Base-by-base conservation (phyloP, 2,329 filamentous ascomycete species). In the Neofusicoccum ribis region DNA sequence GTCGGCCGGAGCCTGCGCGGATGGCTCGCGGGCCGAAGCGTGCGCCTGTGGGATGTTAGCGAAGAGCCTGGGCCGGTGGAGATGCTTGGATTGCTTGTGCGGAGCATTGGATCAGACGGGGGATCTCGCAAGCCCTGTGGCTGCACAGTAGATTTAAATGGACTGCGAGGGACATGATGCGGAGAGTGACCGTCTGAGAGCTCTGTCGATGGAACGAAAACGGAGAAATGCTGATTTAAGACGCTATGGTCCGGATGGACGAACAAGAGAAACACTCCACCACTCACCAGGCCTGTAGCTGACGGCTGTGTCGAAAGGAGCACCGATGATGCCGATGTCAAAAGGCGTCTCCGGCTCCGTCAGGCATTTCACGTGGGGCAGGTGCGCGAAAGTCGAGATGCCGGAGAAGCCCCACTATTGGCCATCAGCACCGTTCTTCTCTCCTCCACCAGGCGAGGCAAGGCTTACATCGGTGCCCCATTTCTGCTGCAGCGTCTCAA, bases 21-120 rank as follows among this genome's bases (percentile, higher is more conserved):
- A 97, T 97, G 47, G 92, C 91, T 50, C 92, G 88, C 39, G 93
- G 93, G 0, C 93, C 93, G 74, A 97, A 97, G 8, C 93, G 87
- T 47, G 82, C 82, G 37, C 78, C 78, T 71, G 71, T 5, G 14
- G 6, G 23, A 44, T 59, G 37, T 59, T 15, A 60, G 56, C 23
- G 23, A 23, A 23, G n/a, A 4, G 7, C 5, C 17, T 23, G 17
- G n/a, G 37, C 12, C 1, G 47, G 12, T 61, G 43, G 31, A 23
- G 5, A 23, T 27, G 27, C 6, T 31, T 31, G 5, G 27, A 31
- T 31, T 31, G 27, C 27, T 7, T 31, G 5, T 31, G 27, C 6
- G 5, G 27, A 50, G n/a, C n/a, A 44, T n/a, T 44, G n/a, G 6
- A 31, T 7, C 5, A 31, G 1, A 31, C 1, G 27, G 5, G 5